Conservation (phyloP, 805 yeast species). For the Kodamaea sagamina region DNA sequence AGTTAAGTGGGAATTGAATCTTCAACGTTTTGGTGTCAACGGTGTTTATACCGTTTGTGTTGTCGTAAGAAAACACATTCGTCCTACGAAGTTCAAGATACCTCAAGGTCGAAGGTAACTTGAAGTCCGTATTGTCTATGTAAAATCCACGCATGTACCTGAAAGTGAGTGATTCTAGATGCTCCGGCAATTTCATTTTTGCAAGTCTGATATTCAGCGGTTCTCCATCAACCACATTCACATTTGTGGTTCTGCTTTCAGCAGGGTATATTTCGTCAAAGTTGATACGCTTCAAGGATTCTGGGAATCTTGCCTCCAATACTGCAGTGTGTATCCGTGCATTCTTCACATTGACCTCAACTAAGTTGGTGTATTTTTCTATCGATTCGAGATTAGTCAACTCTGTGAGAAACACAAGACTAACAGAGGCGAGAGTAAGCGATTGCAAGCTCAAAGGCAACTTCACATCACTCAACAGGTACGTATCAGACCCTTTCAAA, state of each 20-base stretch:
- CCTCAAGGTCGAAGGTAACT: background rate
- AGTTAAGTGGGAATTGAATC: background rate
- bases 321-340: background rate
- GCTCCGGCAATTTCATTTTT: background rate
- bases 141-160: constrained; percentile 7
- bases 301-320: background rate
- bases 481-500: background rate
- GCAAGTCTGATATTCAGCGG: background rate
- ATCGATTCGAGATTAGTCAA: background rate
- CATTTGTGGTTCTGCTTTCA: background rate
- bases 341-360: background rate
- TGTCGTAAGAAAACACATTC: constrained; percentile 14
- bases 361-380: background rate
- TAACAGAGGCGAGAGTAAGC: background rate
- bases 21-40: constrained; percentile 5
- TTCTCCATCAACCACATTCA: background rate
- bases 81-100: constrained; percentile 2
- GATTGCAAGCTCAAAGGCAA: background rate
- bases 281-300: background rate
- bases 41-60: background rate
- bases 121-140: background rate
- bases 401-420: background rate
- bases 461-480: background rate
- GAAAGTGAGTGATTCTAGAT: background rate
- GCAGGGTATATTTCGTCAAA: constrained; percentile 5